Evolutionary conservation across 345 rosid genomes (phyloP), one percentile per base, ranked within the genome.

Genomic region (Populus alba): DNA sequence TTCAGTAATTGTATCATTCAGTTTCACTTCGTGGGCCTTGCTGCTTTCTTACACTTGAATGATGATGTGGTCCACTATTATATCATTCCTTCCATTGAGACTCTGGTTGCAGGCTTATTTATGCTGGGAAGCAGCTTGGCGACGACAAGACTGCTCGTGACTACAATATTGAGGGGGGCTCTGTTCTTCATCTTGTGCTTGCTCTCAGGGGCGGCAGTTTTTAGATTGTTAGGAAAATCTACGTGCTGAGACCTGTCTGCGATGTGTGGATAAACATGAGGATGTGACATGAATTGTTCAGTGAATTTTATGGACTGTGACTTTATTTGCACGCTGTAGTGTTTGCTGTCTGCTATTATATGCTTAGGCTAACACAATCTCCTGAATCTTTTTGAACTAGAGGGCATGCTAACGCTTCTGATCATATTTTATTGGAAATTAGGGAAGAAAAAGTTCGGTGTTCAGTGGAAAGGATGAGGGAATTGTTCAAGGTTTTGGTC

Each of bases 151-250:
- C 98, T 1, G 98, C 99, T 49, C 84, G 86, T 22, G 97, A 94
- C 81, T 96, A 92, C 88, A 92, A 94, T 74, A 91, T 96, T 16
- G 98, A 94, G 77, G 99, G 99, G 65, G 99, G 98, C 47, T 94
- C 99, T 17, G 99, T 96, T 79, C 99, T 96, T 73, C 98, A 96
- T 87, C 92, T 96, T 75, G 99, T 96, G 80, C 97, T 96, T 81
- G 99, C 99, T 17, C 86, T 92, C 73, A 91, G 99, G 82, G 99
- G 98, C 45, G 99, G 99, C 67, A 4, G 70, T 39, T 74, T 61
- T 68, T 77, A 73, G 65, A 25, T 25, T 63, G 2, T 53, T 62
- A 41, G 23, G 31, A 31, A 20, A 8, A 31, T 29, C 2, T 29
- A 22, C 49, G 18, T 38, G 16, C 13, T 12, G 23, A 23, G 61